phyloP scores from a whole-genome alignment of 768 basidiomycete species.

The Boletus reticuloceps region DNA sequence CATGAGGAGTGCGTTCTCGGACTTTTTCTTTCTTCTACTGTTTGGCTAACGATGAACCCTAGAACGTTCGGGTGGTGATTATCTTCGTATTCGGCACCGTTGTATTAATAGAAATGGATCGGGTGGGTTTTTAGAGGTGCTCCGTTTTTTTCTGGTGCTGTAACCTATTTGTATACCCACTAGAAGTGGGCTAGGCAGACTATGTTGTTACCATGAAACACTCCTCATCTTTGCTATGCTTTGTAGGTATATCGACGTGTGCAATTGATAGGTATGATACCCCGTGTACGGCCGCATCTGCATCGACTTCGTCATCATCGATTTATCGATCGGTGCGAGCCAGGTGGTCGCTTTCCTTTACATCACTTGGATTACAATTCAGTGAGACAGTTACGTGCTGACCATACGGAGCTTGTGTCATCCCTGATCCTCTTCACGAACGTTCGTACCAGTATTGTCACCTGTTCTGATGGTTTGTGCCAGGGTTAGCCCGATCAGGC shows the following conservation, averaged over 20 bases:
- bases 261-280: too few relatives aligned
- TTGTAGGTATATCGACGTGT: too few relatives aligned
- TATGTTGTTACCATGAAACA: too few relatives aligned
- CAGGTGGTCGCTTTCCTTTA: too few relatives aligned
- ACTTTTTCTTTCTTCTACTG: not conserved
- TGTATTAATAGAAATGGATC: not conserved
- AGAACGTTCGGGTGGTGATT: constrained; percentile 33
- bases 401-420: not conserved
- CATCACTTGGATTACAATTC: too few relatives aligned
- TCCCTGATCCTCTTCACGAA: not conserved
- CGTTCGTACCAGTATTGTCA: not conserved
- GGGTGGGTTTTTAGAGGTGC: not conserved
- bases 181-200: not conserved
- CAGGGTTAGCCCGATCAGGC: not conserved
- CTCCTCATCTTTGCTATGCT: too few relatives aligned
- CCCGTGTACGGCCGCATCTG: too few relatives aligned
- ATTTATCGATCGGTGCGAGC: too few relatives aligned
- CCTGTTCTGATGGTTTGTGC: not conserved
- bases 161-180: not conserved
- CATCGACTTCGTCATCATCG: too few relatives aligned
- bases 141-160: not conserved
- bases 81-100: not conserved
- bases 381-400: not conserved
- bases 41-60: constrained; percentile 4
- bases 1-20: constrained; percentile 38